A percentile compares a stretch with the other conserved stretches of the same genome.
These are phyloP conservation scores for Fusarium succisae DNA, from an alignment of 2,329 filamentous ascomycete genomes.

Conservation along the genomic window DNA sequence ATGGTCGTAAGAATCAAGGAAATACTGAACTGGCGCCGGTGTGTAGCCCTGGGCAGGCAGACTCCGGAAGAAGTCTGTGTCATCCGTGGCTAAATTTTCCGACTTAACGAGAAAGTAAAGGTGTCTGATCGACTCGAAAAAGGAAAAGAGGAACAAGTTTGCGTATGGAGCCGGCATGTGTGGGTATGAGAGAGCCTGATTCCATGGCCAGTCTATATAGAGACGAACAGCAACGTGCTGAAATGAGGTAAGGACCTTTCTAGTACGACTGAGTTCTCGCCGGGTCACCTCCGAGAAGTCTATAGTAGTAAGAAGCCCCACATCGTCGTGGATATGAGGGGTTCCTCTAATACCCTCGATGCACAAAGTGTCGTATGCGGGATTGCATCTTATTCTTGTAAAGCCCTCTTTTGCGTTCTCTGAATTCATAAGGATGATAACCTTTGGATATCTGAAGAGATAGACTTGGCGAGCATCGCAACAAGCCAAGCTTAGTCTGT, in stretches of 20 bases:
- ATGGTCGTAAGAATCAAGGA: not conserved
- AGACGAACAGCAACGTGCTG: not conserved
- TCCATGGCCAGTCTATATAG: not conserved
- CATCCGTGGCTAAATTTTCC: too few relatives aligned
- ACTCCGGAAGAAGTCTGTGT: not conserved
- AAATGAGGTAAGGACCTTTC: not conserved
- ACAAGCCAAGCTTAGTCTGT: not conserved
- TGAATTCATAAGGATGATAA: not conserved
- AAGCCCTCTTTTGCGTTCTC: not conserved
- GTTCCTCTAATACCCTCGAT: not conserved
- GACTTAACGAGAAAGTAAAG: not conserved
- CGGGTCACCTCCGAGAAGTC: not conserved
- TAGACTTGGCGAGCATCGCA: not conserved
- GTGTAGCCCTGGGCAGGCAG: not conserved
- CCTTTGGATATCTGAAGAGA: not conserved
- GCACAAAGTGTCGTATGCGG: not conserved
- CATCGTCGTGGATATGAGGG: not conserved
- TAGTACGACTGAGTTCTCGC: accelerated
- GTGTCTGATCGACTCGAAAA: not conserved
- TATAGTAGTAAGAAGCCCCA: accelerated
- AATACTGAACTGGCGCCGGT: not conserved
- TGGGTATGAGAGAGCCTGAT: not conserved
- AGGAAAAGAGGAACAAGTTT: not conserved
- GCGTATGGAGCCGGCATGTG: not conserved
- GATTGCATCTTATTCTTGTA: not conserved